Conservation (phyloP, 2,329 filamentous ascomycete species). For the Paraconiothyrium brasiliense region DNA sequence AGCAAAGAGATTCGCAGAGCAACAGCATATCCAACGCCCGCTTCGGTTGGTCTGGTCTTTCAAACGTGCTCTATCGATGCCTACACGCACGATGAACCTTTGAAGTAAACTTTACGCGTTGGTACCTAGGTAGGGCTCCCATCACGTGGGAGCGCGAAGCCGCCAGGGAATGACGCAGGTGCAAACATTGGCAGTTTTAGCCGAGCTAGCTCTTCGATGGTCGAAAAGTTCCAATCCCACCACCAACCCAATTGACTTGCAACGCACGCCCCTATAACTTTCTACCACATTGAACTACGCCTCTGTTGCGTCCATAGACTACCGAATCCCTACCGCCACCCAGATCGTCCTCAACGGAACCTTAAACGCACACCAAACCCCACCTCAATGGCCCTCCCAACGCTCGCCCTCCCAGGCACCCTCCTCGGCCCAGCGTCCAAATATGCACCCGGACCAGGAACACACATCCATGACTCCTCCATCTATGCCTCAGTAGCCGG, state of each 20-base stretch:
- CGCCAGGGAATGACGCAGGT: neutral
- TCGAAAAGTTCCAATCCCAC: constrained; percentile 34
- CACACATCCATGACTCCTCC: constrained; percentile 78
- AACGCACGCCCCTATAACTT: neutral
- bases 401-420: constrained; percentile 81
- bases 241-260: constrained; percentile 4
- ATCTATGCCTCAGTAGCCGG: constrained; percentile 87
- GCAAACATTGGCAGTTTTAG: constrained; percentile 23
- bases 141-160: constrained; percentile 5
- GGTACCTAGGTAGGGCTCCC: too few species aligned
- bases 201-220: constrained; percentile 27
- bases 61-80: neutral
- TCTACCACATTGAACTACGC: neutral
- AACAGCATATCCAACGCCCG: constrained; percentile 5
- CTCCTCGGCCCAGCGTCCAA: constrained; percentile 73
- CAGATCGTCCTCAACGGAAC: neutral
- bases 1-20: constrained; percentile 25
- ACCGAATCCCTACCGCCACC: neutral
- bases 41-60: neutral
- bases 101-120: too few species aligned
- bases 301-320: neutral
- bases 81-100: neutral
- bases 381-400: constrained; percentile 45
- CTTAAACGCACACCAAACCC: neutral
- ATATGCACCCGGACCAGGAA: constrained; percentile 81